Conservation (phyloP, 441 rosid genomes). For the Populus hybrid region DNA sequence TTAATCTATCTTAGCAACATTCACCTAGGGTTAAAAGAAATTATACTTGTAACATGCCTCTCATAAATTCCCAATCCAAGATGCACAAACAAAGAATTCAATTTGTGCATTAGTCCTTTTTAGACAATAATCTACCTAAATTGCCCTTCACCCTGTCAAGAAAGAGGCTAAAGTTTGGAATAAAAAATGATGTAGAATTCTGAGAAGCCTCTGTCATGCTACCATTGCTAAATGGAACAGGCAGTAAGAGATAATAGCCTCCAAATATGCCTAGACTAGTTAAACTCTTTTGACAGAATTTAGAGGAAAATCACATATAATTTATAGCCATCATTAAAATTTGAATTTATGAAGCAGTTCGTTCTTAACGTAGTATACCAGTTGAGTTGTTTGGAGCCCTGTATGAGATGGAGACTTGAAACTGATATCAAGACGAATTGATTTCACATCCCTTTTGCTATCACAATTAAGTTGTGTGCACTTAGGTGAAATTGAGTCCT, state of each 20-base stretch:
- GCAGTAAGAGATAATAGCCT: too few species aligned
- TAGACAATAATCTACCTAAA: neutral
- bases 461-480: constrained; percentile 36
- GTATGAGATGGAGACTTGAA: constrained; percentile 94
- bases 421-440: constrained; percentile 91
- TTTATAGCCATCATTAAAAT: neutral
- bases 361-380: constrained; percentile 46
- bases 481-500: constrained; percentile 50
- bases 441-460: constrained; percentile 50
- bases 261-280: neutral
- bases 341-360: neutral
- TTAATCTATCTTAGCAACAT: neutral
- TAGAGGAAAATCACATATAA: neutral
- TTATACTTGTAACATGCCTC: neutral
- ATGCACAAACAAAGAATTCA: neutral
- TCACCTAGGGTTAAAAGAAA: neutral
- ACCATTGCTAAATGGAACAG: neutral
- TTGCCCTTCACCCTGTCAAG: neutral
- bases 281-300: neutral
- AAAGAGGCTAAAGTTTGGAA: constrained; percentile 1
- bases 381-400: constrained; percentile 90
- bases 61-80: neutral
- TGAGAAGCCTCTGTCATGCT: neutral
- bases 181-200: neutral
- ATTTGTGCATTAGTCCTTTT: neutral